These are phyloP conservation scores for Trichoderma aggressivum DNA, from an alignment of 2,329 filamentous ascomycete species.

Conservation along the genomic window DNA sequence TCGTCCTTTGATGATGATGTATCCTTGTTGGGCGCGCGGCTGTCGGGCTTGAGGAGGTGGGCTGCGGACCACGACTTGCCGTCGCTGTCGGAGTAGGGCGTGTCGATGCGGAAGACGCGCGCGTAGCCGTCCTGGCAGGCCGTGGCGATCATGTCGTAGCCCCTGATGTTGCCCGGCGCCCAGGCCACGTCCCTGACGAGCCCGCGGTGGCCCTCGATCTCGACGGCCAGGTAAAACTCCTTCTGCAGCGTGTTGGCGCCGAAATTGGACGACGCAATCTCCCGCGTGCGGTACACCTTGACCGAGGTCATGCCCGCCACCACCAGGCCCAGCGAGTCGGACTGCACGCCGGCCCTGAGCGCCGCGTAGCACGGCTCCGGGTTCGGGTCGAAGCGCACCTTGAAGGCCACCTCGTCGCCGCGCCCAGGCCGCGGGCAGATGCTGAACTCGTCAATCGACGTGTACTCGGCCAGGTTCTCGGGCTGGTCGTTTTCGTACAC, in stretches of 20 bases:
- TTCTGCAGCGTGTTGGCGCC: constrained; percentile 58
- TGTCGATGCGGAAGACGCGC: constrained; percentile 79
- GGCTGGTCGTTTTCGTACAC: constrained; percentile 84
- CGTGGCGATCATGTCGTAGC: constrained; percentile 86
- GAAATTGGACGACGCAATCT: constrained; percentile 50
- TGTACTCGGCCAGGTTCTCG: constrained; percentile 75
- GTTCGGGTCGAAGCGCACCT: constrained; percentile 84
- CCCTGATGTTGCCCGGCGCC: constrained; percentile 86
- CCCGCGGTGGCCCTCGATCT: constrained; percentile 68
- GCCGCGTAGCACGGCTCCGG: constrained; percentile 75
- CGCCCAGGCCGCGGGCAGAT: constrained; percentile 68
- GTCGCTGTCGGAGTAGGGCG: constrained; percentile 47
- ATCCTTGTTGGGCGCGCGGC: constrained; percentile 26
- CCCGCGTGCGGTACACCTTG: constrained; percentile 74
- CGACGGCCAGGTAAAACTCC: constrained; percentile 80
- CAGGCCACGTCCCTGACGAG: constrained; percentile 86
- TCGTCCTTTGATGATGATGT: constrained; percentile 29
- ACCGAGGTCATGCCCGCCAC: constrained; percentile 84
- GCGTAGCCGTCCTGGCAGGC: constrained; percentile 90
- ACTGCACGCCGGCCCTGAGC: constrained; percentile 74
- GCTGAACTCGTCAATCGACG: constrained; percentile 69
- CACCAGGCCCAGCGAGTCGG: constrained; percentile 74
- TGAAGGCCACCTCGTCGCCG: constrained; percentile 84
- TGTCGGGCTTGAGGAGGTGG: constrained; percentile 41
- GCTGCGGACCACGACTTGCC: constrained; percentile 49